Percentiles rank a stretch among this genome's conserved stretches.
phyloP scores from a whole-genome alignment of 2,329 filamentous ascomycete species.

The Lachnellula subtilissima region DNA sequence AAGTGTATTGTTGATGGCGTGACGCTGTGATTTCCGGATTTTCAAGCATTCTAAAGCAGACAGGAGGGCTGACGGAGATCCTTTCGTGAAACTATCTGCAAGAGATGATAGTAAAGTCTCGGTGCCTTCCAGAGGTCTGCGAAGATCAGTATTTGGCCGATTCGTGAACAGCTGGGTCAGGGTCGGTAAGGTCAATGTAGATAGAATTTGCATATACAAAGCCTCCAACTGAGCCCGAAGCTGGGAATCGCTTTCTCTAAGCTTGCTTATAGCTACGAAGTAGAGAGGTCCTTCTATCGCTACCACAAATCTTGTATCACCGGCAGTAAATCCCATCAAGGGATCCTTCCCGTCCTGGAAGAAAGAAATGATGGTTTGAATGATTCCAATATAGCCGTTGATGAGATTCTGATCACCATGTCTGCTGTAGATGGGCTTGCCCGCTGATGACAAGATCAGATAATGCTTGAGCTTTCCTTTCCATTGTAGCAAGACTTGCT shows the following conservation, averaged over 20 bases:
- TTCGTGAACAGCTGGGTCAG: conserved; percentile 83
- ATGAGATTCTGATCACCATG: conserved; percentile 88
- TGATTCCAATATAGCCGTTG: conserved; percentile 88
- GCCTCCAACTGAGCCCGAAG: conserved; percentile 84
- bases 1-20: conserved; percentile 80
- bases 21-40: conserved; percentile 80
- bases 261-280: conserved; percentile 84
- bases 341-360: conserved; percentile 77
- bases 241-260: conserved; percentile 89
- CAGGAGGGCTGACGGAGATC: conserved; percentile 82
- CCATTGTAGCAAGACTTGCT: conserved; percentile 61
- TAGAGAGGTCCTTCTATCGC: conserved; percentile 82
- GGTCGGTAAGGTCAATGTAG: conserved; percentile 84
- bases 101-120: conserved; percentile 86
- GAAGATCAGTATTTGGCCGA: conserved; percentile 88
- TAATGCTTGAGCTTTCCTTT: conserved; percentile 95
- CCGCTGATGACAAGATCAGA: conserved; percentile 89
- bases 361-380: conserved; percentile 97
- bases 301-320: conserved; percentile 78
- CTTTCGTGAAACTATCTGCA: conserved; percentile 89
- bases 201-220: conserved; percentile 96
- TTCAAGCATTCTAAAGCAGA: conserved; percentile 92
- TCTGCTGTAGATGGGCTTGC: conserved; percentile 94
- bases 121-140: conserved; percentile 84
- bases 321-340: conserved; percentile 81